Percentiles rank a stretch among this genome's conserved stretches.
Evolutionary conservation across 2,329 filamentous ascomycete species (phyloP).

Genomic region (Ophiosphaerella narmari): DNA sequence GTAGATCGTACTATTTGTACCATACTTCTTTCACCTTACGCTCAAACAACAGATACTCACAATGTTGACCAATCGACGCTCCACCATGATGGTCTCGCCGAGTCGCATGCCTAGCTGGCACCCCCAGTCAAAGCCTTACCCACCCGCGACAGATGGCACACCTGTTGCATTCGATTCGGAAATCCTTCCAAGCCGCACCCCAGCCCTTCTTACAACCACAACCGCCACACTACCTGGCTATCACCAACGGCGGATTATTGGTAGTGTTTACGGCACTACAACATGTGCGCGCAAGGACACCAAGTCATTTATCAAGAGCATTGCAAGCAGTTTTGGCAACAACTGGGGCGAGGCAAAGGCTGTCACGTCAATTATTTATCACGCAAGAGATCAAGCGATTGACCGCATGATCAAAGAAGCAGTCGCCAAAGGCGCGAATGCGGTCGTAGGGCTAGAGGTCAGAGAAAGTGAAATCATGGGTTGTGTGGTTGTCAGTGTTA

Average conservation of each 20-base stretch:
- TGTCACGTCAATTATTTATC: slow-evolving; percentile 38
- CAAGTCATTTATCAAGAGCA: slow-evolving; percentile 40
- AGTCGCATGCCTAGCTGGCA: slow-evolving; percentile 32
- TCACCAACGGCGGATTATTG: slow-evolving; percentile 30
- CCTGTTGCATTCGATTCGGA: slow-evolving; percentile 26
- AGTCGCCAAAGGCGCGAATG: slow-evolving; percentile 38
- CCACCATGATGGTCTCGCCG: slow-evolving; percentile 40
- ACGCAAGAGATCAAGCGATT: slow-evolving; percentile 40
- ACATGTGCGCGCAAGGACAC: slow-evolving; percentile 40
- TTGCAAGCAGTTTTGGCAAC: slow-evolving; percentile 20
- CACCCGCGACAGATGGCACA: slow-evolving; percentile 9
- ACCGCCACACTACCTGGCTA: slow-evolving; percentile 34
- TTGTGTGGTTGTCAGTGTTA: slow-evolving; percentile 39
- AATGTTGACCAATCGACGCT: slow-evolving; percentile 45
- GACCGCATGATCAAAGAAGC: slow-evolving; percentile 42
- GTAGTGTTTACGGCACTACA: slow-evolving; percentile 39
- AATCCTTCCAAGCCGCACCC: slow-evolving; percentile 29
- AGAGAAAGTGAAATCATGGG: slow-evolving; percentile 41
- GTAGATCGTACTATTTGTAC: neutral
- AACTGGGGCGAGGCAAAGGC: slow-evolving; percentile 38
- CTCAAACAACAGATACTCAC: neutral
- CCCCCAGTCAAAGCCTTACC: slow-evolving; percentile 22
- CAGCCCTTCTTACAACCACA: slow-evolving; percentile 36
- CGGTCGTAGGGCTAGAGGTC: slow-evolving; percentile 35
- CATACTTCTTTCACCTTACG: neutral